Percentiles rank a stretch among this genome's conserved stretches.
Conservation (phyloP, 768 basidiomycete genomes). For the Leucosporidium yakuticum region DNA sequence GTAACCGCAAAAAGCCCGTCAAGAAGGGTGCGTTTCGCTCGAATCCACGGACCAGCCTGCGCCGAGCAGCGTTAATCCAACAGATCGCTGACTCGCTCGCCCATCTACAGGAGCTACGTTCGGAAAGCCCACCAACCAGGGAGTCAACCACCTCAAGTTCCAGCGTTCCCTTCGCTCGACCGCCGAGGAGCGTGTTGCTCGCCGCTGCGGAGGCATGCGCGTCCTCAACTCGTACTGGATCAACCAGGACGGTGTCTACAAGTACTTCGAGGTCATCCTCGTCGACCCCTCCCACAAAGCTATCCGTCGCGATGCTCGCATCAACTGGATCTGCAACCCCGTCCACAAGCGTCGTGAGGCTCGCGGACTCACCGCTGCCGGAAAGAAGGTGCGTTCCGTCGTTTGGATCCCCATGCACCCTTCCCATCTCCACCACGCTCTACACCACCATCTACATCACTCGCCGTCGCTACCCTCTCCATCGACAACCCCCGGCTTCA, state of each 20-base stretch:
- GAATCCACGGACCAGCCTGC: not conserved
- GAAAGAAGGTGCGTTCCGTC: constrained; percentile 67
- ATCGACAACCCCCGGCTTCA: not conserved
- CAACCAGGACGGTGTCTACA: constrained; percentile 93
- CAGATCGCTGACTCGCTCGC: not conserved
- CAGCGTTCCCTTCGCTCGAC: constrained; percentile 86
- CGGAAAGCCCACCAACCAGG: constrained; percentile 98
- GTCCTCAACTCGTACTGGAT: constrained; percentile 99
- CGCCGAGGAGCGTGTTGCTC: constrained; percentile 97
- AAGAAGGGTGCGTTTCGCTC: constrained; percentile 67
- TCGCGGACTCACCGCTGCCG: constrained; percentile 92
- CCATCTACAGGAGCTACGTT: constrained; percentile 73
- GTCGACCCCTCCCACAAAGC: constrained; percentile 90
- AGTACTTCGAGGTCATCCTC: constrained; percentile 97
- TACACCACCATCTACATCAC: constrained; percentile 16
- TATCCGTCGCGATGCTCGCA: constrained; percentile 91
- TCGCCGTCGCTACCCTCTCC: constrained; percentile 1
- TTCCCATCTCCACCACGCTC: constrained; percentile 3
- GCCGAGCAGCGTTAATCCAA: too few relatives aligned
- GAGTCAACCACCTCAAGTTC: constrained; percentile 98
- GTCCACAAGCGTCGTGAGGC: constrained; percentile 98
- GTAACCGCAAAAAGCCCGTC: constrained; percentile 98
- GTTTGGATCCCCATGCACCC: not conserved
- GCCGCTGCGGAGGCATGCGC: constrained; percentile 89
- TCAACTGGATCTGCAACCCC: constrained; percentile 98